Base-by-base conservation (phyloP, 2,329 filamentous ascomycete genomes). In the Cryphonectria parasitica region DNA sequence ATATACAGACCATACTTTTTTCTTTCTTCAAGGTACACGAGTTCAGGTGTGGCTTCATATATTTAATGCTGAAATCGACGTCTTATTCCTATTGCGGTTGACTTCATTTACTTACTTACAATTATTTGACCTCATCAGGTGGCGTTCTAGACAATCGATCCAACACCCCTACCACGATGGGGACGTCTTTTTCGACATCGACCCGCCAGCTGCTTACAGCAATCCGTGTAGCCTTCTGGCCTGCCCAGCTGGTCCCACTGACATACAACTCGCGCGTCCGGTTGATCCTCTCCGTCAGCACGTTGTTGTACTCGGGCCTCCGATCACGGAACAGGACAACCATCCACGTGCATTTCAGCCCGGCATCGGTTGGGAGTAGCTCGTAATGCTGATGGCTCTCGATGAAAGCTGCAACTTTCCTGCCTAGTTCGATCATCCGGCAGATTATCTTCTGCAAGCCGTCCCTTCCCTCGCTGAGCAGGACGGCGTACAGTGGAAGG, bases 161-260 rank as follows among this genome's bases (percentile, higher is more conserved):
- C 75, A 97, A 79, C 3, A 95, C 89, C 6, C 84, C 81, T 72
- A 83, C 86, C 22, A 97, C 87, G n/a, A 93, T 78, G 28, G 80
- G 81, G 71, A 91, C 81, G 77, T 97, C 94, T 71, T 86, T 85
- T 64, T 89, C 84, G 0, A 90, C 85, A 76, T 95, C 86, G 1
- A 92, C 91, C 79, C 88, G 88, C 93, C 94, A 97, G 77, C 92
- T 98, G 54, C 92, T 91, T 58, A 97, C 89, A 0, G 95, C 95
- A 75, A 97, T 88, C n/a, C 95, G 86, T 72, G 90, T 91, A 11
- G 95, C 95, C 69, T 90, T 87, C 69, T 84, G 82, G 0, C 91
- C 92, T 58, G 89, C 84, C 94, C 94, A 98, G 62, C 81, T 85
- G 17, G 93, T 97, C 0, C 92, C 92, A 71, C 92, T 94, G 6